A percentile compares a stretch with the other conserved stretches of the same genome.
These are phyloP conservation scores for Macrophomina tecta DNA, from an alignment of 2,329 filamentous ascomycete species.

Conservation along the genomic window DNA sequence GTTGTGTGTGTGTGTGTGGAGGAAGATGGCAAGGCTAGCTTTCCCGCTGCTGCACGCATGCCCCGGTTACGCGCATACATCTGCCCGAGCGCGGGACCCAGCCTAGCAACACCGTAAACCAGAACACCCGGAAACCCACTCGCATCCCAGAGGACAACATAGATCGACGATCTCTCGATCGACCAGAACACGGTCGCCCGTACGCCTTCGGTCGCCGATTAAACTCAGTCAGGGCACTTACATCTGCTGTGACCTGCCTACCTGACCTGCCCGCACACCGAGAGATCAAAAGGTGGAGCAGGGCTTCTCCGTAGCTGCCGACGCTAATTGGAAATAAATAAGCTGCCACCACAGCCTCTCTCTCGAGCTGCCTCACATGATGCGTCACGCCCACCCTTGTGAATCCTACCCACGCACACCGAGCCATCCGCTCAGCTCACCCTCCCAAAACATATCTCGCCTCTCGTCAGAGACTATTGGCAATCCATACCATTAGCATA, in stretches of 20 bases:
- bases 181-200: background rate
- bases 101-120: background rate
- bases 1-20: background rate
- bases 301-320: background rate
- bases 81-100: background rate
- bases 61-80: slow-evolving; percentile 1
- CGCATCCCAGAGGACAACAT: background rate
- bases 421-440: background rate
- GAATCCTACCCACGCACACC: background rate
- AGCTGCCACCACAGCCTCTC: slow-evolving; percentile 13
- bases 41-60: slow-evolving; percentile 7
- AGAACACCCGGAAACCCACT: background rate
- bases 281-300: background rate
- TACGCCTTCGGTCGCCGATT: background rate
- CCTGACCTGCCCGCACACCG: background rate
- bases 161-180: slow-evolving; percentile 14
- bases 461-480: background rate
- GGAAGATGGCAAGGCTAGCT: background rate
- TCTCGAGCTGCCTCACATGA: slow-evolving; percentile 20
- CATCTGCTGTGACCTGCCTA: background rate
- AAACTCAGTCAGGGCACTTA: background rate
- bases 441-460: background rate
- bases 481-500: slow-evolving; percentile 4
- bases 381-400: background rate
- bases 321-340: slow-evolving; percentile 3